Percentiles rank a stretch among this genome's conserved stretches.
These are phyloP conservation scores for Gloeophyllum trabeum DNA, from an alignment of 768 basidiomycete genomes.

Conservation along the genomic window DNA sequence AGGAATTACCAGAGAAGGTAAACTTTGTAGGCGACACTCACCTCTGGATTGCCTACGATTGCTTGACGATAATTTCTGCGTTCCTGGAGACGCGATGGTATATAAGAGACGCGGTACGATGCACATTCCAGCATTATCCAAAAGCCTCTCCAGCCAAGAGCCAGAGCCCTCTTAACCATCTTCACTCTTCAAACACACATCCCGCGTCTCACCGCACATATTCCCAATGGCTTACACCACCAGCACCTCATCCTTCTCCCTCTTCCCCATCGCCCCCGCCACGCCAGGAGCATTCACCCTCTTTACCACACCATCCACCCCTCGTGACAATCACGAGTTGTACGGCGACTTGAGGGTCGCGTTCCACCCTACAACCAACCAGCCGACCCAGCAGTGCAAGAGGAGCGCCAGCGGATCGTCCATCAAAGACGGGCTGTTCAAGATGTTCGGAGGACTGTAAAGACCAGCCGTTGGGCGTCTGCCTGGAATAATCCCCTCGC, in stretches of 20 bases:
- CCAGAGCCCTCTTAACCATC: background rate
- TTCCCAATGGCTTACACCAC: background rate
- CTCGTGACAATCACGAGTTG: slow-evolving; percentile 11
- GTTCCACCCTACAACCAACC: slow-evolving; percentile 2
- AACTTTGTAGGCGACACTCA: background rate
- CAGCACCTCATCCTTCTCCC: slow-evolving; percentile 3
- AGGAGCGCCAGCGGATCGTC: slow-evolving; percentile 9
- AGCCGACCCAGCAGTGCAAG: slow-evolving; percentile 1
- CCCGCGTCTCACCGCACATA: background rate
- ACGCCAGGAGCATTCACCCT: slow-evolving; percentile 9
- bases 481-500: no score
- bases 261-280: slow-evolving; percentile 9
- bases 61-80: background rate
- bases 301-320: slow-evolving; percentile 11
- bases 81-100: background rate
- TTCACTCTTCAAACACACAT: background rate
- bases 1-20: slow-evolving; percentile 1
- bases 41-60: background rate
- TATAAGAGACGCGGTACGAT: background rate
- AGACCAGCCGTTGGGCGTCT: no score
- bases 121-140: background rate
- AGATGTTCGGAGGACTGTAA: slow-evolving; percentile 7
- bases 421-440: slow-evolving; percentile 9
- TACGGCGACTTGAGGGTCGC: slow-evolving; percentile 9
- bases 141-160: background rate